Base-by-base conservation (phyloP, 306 rosid species). In the Prunus fruticosa region DNA sequence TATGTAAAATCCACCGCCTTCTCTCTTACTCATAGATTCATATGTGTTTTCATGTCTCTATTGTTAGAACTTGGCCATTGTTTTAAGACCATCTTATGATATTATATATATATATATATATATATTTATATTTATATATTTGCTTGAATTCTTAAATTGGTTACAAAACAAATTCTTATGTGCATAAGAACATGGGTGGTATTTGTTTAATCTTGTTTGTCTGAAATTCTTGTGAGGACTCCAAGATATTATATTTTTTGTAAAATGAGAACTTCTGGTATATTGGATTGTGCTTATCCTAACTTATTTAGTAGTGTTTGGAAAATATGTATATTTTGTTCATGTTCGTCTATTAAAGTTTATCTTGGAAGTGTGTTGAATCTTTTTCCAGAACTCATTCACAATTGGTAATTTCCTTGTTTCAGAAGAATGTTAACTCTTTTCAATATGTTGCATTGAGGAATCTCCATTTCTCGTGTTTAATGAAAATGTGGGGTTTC, bases 1-100 rank as follows among this genome's bases (percentile, higher is more conserved):
- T 96, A 91, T 9, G 87, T 53, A 69, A 78, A 84, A 83, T 82
- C 53, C 64, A 80, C 64, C n/a, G 25, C 46, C 79, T 45, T 73
- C 50, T 53, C 34, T 18, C 22, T 69, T 25, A 23, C 25, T 56
- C 58, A 46, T 32, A n/a, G 12, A 16, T n/a, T 72, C 67, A 46
- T 13, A 61, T 71, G 34, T 46, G 34, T 65, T 58, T 51, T 69
- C 32, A 18, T 49, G 22, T 66, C 14, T 13, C 3, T 22, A 20
- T 2, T 34, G 12, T 64, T 22, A 20, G n/a, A 4, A 43, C 34
- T 67, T 34, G 12, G 11, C 11, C 72, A 11, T 13, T 45, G 64
- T 64, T 64, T 18, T 64, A 43, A 46, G 54, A 23, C 19, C 47
- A 47, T 34, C 15, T 6, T 14, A n/a, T 45, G 58, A 47, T 3